Percentiles rank a stretch among this genome's conserved stretches.
These are phyloP conservation scores for Aspergillus bridgeri DNA, from an alignment of 495 filamentous ascomycete genomes.

Conservation along the genomic window DNA sequence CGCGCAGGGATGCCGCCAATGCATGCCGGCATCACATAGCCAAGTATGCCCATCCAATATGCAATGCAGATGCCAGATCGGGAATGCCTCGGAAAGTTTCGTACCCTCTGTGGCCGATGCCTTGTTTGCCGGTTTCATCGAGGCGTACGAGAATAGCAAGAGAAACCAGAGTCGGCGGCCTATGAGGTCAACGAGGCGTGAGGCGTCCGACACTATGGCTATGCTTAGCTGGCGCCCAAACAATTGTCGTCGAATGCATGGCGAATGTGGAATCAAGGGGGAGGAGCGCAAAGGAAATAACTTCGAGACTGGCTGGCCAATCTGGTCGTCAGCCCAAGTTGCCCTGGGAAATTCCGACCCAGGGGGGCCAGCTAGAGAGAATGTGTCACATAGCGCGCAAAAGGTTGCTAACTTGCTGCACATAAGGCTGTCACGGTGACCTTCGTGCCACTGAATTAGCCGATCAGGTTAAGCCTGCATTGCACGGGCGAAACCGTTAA, in stretches of 20 bases:
- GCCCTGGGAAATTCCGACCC: constrained; percentile 3
- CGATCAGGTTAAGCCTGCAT: constrained; percentile 15
- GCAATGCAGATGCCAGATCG: not conserved
- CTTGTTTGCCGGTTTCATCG: not conserved
- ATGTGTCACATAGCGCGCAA: constrained; percentile 20
- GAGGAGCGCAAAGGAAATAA: not conserved
- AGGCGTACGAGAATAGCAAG: not conserved
- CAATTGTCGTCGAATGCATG: not conserved
- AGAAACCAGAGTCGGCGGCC: not conserved
- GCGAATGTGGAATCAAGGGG: not conserved
- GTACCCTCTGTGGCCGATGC: not conserved
- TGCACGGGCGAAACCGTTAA: constrained; percentile 16
- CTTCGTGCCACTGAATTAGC: constrained; percentile 18
- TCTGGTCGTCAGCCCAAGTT: constrained; percentile 4
- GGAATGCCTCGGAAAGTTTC: not conserved
- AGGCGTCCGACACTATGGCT: not conserved
- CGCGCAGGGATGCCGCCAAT: not conserved
- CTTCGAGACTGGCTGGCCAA: no score
- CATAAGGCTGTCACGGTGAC: constrained; percentile 11
- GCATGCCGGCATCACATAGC: not conserved
- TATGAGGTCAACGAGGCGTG: not conserved
- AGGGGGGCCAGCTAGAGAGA: constrained; percentile 4
- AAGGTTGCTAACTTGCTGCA: constrained; percentile 5
- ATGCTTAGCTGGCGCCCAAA: not conserved
- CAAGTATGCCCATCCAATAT: not conserved